Percentiles rank a stretch among this genome's conserved stretches.
Evolutionary conservation across 2,329 filamentous ascomycete genomes (phyloP).

Genomic region (Thelonectria rubi): DNA sequence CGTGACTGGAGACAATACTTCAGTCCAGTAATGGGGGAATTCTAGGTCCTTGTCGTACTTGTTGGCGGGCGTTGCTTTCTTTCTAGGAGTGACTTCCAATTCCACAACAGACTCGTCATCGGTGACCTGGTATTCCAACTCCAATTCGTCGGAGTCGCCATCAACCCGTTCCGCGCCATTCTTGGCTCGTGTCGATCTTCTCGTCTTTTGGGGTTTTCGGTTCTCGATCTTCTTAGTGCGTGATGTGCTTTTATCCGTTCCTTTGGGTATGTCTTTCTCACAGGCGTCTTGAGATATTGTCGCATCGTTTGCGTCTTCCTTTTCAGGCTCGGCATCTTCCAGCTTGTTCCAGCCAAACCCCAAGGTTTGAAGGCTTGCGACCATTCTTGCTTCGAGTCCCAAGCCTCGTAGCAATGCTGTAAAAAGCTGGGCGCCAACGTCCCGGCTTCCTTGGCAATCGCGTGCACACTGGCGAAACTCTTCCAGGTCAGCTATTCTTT

Average conservation of each 20-base stretch:
- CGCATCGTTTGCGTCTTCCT: constrained; percentile 38
- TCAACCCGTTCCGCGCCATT: constrained; percentile 22
- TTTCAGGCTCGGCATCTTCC: constrained; percentile 75
- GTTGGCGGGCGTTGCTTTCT: constrained; percentile 49
- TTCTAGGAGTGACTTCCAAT: constrained; percentile 55
- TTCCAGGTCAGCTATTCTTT: constrained; percentile 72
- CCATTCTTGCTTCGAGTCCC: constrained; percentile 82
- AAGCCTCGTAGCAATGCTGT: constrained; percentile 83
- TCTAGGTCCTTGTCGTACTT: constrained; percentile 79
- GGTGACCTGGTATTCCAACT: constrained; percentile 55
- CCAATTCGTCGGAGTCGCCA: constrained; percentile 58
- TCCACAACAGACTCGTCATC: constrained; percentile 70
- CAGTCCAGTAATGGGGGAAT: constrained; percentile 93
- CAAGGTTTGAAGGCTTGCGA: constrained; percentile 83
- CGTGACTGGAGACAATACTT: constrained; percentile 84
- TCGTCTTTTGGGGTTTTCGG: constrained; percentile 27
- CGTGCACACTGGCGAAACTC: constrained; percentile 76
- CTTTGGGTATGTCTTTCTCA: constrained; percentile 3
- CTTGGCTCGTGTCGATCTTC: constrained; percentile 25
- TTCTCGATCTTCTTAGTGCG: neutral
- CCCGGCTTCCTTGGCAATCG: constrained; percentile 80
- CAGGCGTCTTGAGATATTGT: constrained; percentile 16
- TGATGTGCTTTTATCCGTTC: constrained; percentile 19
- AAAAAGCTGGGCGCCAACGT: constrained; percentile 89
- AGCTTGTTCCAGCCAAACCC: constrained; percentile 91